Evolutionary conservation across 2,329 filamentous ascomycete genomes (phyloP).

Genomic region (Emmonsiellopsis sp.): DNA sequence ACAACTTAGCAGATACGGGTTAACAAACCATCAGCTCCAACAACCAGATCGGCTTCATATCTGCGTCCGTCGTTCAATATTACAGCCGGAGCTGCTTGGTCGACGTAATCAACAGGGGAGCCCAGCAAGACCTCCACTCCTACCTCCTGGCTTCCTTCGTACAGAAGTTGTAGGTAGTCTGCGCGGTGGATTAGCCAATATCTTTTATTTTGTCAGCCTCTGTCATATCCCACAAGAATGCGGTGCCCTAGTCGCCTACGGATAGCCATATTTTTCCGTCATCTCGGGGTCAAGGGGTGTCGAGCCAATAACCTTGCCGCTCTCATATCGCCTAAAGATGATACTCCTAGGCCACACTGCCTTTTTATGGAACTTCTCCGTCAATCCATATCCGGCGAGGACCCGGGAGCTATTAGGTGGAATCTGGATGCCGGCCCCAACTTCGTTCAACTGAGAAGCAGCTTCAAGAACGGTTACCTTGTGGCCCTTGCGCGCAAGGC

Average conservation of each 20-base stretch:
- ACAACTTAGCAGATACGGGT: no score
- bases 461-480: slow-evolving; percentile 16
- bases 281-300: slow-evolving; percentile 25
- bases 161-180: slow-evolving; percentile 23
- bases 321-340: slow-evolving; percentile 25
- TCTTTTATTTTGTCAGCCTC: slow-evolving; percentile 1
- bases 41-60: slow-evolving; percentile 30
- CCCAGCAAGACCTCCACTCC: slow-evolving; percentile 28
- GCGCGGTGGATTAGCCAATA: slow-evolving; percentile 26
- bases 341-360: slow-evolving; percentile 21
- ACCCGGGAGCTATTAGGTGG: slow-evolving; percentile 16
- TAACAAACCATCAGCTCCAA: slow-evolving; percentile 40
- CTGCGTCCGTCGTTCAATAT: slow-evolving; percentile 24
- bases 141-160: slow-evolving; percentile 20
- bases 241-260: background rate
- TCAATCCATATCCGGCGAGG: slow-evolving; percentile 7
- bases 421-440: slow-evolving; percentile 18
- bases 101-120: slow-evolving; percentile 16
- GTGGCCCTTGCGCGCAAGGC: slow-evolving; percentile 15
- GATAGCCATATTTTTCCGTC: slow-evolving; percentile 14
- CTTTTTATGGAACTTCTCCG: slow-evolving; percentile 1
- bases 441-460: slow-evolving; percentile 10
- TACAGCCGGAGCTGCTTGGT: slow-evolving; percentile 13
- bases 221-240: background rate
- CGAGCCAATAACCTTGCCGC: slow-evolving; percentile 21